Conservation (phyloP, 805 yeast genomes). For the Wickerhamiella qilinensis region DNA sequence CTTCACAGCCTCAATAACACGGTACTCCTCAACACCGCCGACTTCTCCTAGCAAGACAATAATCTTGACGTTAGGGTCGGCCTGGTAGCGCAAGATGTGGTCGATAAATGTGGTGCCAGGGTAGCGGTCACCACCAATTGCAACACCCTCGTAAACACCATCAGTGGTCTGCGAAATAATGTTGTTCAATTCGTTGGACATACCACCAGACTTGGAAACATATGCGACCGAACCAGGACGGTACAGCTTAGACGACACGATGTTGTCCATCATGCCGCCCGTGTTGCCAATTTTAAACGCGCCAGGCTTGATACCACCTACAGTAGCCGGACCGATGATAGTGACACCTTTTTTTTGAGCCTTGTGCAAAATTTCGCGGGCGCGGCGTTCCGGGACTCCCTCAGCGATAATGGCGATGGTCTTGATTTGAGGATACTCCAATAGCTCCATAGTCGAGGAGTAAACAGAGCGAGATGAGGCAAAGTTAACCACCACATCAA, state of each 20-base stretch:
- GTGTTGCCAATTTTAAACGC: slow-evolving; percentile 34
- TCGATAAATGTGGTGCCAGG: slow-evolving; percentile 59
- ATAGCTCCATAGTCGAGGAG: slow-evolving; percentile 31
- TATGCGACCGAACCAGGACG: slow-evolving; percentile 33
- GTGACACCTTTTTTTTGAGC: slow-evolving; percentile 30
- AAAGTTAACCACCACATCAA: slow-evolving; percentile 32
- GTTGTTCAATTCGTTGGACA: slow-evolving; percentile 33
- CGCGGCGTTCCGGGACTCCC: slow-evolving; percentile 34
- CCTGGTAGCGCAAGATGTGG: slow-evolving; percentile 47
- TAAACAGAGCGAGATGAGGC: slow-evolving; percentile 32
- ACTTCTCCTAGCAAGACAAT: slow-evolving; percentile 52
- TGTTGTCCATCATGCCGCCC: slow-evolving; percentile 36
- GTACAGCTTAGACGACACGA: slow-evolving; percentile 32
- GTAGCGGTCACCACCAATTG: slow-evolving; percentile 62
- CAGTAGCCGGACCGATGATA: slow-evolving; percentile 33
- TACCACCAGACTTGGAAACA: slow-evolving; percentile 33
- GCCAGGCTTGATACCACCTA: slow-evolving; percentile 34
- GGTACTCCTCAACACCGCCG: slow-evolving; percentile 61
- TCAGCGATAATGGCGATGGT: slow-evolving; percentile 34
- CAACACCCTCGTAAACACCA: slow-evolving; percentile 41
- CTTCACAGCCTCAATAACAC: slow-evolving; percentile 53
- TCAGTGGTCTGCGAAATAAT: slow-evolving; percentile 29
- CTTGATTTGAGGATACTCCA: slow-evolving; percentile 30
- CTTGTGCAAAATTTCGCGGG: slow-evolving; percentile 29
- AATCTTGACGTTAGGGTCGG: slow-evolving; percentile 50